Evolutionary conservation across 169 alveolate species (phyloP).

Genomic region (Toxoplasma gondii): DNA sequence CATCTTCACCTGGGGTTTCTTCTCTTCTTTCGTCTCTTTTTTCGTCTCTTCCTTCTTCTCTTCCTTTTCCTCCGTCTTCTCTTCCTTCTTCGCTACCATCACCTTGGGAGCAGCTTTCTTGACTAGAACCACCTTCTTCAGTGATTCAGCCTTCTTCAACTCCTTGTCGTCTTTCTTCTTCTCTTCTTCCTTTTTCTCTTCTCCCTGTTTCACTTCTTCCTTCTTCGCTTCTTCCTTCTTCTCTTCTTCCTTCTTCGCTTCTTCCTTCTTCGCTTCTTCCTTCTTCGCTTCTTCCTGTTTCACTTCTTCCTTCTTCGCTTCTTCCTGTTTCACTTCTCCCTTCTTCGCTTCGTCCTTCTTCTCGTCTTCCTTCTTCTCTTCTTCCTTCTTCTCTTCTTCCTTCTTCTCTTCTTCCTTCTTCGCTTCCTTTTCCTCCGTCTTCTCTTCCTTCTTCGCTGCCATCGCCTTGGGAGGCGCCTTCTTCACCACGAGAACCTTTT

Average conservation of each 20-base stretch:
- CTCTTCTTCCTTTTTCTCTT: not conserved
- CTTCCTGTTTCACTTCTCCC: not conserved
- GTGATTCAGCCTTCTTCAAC: not conserved
- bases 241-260: not conserved
- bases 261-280: not conserved
- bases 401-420: not conserved
- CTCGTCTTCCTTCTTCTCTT: not conserved
- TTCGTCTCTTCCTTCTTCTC: not conserved
- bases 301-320: not conserved
- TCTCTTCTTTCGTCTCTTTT: not conserved
- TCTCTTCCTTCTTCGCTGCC: not conserved
- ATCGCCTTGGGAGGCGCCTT: not conserved
- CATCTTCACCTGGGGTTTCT: not conserved
- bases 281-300: not conserved
- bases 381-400: not conserved
- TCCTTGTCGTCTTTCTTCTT: not conserved
- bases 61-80: not conserved
- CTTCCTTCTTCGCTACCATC: not conserved
- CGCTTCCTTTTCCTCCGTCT: not conserved
- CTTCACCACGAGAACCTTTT: slow-evolving; percentile 36
- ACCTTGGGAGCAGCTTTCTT: not conserved
- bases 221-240: not conserved
- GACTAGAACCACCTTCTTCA: not conserved
- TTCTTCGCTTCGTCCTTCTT: not conserved
- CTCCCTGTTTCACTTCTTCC: slow-evolving; percentile 22